Conservation (phyloP, 192 early-diverging fungal species). For the Coemansia sp. region DNA sequence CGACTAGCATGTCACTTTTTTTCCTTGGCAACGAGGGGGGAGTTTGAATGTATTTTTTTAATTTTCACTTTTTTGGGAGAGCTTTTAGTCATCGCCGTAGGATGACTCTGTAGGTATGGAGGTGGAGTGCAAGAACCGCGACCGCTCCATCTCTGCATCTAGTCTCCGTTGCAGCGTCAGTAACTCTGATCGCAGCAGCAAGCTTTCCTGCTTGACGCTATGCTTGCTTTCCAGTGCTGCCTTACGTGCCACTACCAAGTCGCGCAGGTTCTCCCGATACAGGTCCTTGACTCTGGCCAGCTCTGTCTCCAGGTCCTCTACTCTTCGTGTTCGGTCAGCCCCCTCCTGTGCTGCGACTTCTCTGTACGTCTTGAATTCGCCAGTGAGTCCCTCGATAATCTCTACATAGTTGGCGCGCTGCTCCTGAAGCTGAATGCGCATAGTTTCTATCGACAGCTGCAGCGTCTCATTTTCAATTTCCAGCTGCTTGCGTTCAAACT, state of each 20-base stretch:
- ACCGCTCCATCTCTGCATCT: slow-evolving; percentile 51
- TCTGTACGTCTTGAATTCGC: slow-evolving; percentile 38
- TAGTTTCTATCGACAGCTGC: slow-evolving; percentile 47
- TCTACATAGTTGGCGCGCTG: slow-evolving; percentile 48
- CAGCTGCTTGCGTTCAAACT: slow-evolving; percentile 38
- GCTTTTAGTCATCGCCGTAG: background rate
- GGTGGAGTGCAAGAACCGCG: slow-evolving; percentile 36
- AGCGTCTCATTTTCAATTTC: slow-evolving; percentile 50
- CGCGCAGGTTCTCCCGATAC: slow-evolving; percentile 49
- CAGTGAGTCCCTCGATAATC: slow-evolving; percentile 41
- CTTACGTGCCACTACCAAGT: slow-evolving; percentile 45
- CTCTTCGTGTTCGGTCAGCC: slow-evolving; percentile 22
- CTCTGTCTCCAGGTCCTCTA: slow-evolving; percentile 39
- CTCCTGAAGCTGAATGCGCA: slow-evolving; percentile 54
- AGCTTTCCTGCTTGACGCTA: slow-evolving; percentile 49
- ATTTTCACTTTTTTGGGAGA: background rate
- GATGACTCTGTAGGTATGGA: slow-evolving; percentile 11
- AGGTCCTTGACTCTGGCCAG: slow-evolving; percentile 41
- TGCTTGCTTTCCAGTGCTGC: slow-evolving; percentile 43
- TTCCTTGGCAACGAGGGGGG: background rate
- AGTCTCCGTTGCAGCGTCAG: slow-evolving; percentile 48
- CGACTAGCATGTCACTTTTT: slow-evolving; percentile 15
- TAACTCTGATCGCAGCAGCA: slow-evolving; percentile 49
- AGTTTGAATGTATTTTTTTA: background rate
- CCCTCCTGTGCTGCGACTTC: slow-evolving; percentile 18